These are phyloP conservation scores for Globisporangium iwayamae DNA, from an alignment of 352 stramenopile genomes.

Conservation along the genomic window DNA sequence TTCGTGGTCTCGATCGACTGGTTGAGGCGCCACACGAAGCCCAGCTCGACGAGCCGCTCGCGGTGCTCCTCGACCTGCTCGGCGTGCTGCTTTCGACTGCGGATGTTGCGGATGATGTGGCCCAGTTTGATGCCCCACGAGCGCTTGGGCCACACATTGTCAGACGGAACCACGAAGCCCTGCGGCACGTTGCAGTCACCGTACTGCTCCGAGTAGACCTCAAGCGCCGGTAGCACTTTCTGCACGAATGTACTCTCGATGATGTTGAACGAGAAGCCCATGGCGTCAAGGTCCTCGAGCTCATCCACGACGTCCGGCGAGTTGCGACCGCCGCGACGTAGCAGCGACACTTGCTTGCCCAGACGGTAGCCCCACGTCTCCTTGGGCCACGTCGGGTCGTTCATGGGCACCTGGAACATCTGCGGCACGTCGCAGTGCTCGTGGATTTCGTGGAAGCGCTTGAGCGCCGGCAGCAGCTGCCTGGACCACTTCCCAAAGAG, in stretches of 20 bases:
- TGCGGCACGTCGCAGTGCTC: constrained; percentile 88
- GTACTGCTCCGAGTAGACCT: constrained; percentile 80
- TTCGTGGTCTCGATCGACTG: constrained; percentile 43
- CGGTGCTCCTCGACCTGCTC: constrained; percentile 77
- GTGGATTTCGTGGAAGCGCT: constrained; percentile 73
- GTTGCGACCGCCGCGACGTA: constrained; percentile 45
- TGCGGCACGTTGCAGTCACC: constrained; percentile 87
- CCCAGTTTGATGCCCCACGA: constrained; percentile 87
- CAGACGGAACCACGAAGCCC: constrained; percentile 85
- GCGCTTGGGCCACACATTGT: constrained; percentile 69
- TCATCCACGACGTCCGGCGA: constrained; percentile 45
- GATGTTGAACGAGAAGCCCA: constrained; percentile 70
- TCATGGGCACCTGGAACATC: constrained; percentile 83
- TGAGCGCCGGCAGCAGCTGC: constrained; percentile 57
- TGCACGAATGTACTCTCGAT: constrained; percentile 57
- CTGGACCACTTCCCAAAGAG: constrained; percentile 61
- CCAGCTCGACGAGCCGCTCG: constrained; percentile 80
- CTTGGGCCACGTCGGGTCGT: constrained; percentile 72
- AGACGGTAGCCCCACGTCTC: constrained; percentile 82
- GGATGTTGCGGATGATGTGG: constrained; percentile 89
- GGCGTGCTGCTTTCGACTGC: constrained; percentile 82
- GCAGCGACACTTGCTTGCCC: constrained; percentile 73
- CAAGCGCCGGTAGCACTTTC: constrained; percentile 65
- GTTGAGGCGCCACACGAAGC: constrained; percentile 90
- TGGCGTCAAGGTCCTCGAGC: constrained; percentile 46